Evolutionary conservation across 805 yeast genomes (phyloP).

Genomic region (Isabelozyma gotoi): DNA sequence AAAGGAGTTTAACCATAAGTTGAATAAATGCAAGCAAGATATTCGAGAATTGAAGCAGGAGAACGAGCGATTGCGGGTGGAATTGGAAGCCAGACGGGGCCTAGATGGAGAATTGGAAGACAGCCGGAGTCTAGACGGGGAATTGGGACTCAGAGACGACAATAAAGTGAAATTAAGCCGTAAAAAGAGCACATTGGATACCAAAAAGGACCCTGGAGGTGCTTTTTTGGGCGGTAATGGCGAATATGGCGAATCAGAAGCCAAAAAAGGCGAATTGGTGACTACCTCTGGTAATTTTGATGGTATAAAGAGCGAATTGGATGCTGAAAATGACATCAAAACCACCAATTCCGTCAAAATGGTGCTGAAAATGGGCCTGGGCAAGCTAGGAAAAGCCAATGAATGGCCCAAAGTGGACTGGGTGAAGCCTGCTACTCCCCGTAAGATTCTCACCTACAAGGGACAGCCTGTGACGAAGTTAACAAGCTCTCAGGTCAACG

Average conservation of each 20-base stretch:
- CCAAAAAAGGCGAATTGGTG: too few relatives aligned
- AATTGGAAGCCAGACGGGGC: neutral
- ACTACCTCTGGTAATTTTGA: too few relatives aligned
- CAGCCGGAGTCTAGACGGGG: neutral
- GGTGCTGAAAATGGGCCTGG: neutral
- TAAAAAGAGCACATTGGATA: too few relatives aligned
- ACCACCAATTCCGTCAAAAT: too few relatives aligned
- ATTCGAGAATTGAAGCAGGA: neutral
- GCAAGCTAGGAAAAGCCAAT: neutral
- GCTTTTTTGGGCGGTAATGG: too few relatives aligned
- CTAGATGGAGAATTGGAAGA: neutral
- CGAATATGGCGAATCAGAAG: too few relatives aligned
- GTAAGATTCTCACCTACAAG: conserved; percentile 2
- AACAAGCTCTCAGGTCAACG: conserved; percentile 13
- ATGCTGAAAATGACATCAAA: too few relatives aligned
- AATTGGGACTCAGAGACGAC: neutral
- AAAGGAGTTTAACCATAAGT: conserved; percentile 1
- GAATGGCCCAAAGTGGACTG: neutral
- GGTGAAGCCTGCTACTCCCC: neutral
- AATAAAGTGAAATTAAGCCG: neutral
- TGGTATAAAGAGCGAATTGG: too few relatives aligned
- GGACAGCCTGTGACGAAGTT: conserved; percentile 1
- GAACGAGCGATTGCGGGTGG: neutral
- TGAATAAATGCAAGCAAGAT: conserved; percentile 1
- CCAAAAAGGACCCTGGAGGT: too few relatives aligned